Percentiles rank a stretch among this genome's conserved stretches.
Evolutionary conservation across 768 basidiomycete genomes (phyloP).

Genomic region (Leccinum uliginosum): DNA sequence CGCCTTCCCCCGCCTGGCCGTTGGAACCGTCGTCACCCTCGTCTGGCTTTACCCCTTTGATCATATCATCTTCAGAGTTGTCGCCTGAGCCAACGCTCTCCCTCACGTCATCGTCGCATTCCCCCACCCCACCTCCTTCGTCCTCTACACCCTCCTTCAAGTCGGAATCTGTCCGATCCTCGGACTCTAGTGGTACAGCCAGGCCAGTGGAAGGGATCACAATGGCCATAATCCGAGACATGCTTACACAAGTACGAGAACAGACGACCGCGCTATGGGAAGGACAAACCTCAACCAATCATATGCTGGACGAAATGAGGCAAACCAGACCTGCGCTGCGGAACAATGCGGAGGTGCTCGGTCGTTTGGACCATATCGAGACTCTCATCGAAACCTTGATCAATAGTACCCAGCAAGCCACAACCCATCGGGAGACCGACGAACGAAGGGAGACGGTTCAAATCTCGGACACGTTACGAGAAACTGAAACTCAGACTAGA

Average conservation of each 20-base stretch:
- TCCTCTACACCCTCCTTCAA: constrained; percentile 34
- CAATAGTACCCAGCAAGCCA: constrained; percentile 1
- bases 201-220: constrained; percentile 32
- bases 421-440: neutral
- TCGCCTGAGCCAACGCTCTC: constrained; percentile 38
- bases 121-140: constrained; percentile 33
- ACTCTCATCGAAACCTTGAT: constrained; percentile 16
- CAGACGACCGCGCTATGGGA: constrained; percentile 58
- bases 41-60: constrained; percentile 28
- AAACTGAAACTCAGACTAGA: constrained; percentile 17
- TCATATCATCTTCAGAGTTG: constrained; percentile 31
- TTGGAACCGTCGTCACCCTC: constrained; percentile 30
- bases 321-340: constrained; percentile 37
- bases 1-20: constrained; percentile 35
- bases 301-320: constrained; percentile 59
- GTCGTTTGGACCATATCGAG: constrained; percentile 27
- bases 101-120: constrained; percentile 32
- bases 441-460: constrained; percentile 13
- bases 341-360: constrained; percentile 38
- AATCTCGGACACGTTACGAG: constrained; percentile 11
- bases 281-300: constrained; percentile 57
- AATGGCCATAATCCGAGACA: constrained; percentile 45
- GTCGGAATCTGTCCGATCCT: constrained; percentile 6
- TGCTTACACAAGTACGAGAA: constrained; percentile 55
- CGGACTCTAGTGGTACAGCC: constrained; percentile 35